phyloP scores from a whole-genome alignment of 257 asterid species.

The Capsicum chinense region DNA sequence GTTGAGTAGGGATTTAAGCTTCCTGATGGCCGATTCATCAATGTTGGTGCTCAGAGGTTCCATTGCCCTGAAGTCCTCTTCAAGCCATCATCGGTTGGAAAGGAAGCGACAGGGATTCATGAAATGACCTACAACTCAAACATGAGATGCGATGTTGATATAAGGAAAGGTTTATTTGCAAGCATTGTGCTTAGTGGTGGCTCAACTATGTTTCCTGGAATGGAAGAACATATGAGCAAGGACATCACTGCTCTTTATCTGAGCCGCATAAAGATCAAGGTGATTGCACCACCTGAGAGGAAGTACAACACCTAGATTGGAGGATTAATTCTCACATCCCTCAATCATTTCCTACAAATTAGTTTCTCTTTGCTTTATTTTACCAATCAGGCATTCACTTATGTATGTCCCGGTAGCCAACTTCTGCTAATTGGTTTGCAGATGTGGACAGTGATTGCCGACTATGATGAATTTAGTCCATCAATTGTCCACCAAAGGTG shows the following conservation, averaged over 20 bases:
- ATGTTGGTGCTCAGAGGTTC: neutral
- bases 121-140: constrained; percentile 22
- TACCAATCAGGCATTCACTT: neutral
- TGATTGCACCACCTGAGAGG: constrained; percentile 24
- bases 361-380: neutral
- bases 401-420: too few species aligned
- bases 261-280: neutral
- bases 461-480: too few species aligned
- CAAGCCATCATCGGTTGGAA: neutral
- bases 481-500: too few species aligned
- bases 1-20: neutral
- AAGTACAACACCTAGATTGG: constrained; percentile 17
- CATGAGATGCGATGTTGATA: neutral
- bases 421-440: too few species aligned
- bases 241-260: constrained; percentile 4
- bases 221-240: neutral
- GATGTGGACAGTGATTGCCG: too few species aligned
- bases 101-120: constrained; percentile 37
- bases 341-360: constrained; percentile 9
- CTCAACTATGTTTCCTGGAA: constrained; percentile 8
- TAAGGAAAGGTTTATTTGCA: constrained; percentile 4
- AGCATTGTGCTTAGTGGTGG: constrained; percentile 9
- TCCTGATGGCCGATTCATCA: neutral
- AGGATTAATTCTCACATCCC: neutral
- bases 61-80: neutral